Base-by-base conservation (phyloP, 2,329 filamentous ascomycete genomes). In the Fusarium graminum region DNA sequence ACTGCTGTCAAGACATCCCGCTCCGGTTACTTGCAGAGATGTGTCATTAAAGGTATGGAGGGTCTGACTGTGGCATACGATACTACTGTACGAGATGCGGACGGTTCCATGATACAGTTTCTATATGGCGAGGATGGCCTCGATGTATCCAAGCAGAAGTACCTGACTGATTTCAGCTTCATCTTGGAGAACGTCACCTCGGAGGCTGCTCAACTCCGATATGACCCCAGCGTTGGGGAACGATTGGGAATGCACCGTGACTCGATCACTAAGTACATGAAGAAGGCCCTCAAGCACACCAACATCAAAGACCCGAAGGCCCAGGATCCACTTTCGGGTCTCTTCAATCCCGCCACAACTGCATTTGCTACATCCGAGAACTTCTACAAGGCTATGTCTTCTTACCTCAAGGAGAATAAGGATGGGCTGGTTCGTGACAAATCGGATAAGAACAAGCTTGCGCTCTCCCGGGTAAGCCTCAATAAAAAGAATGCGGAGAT, bases 11-110 rank as follows among this genome's bases (percentile, higher is more conserved):
- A 99, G 81, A 99, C 95, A 2, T 97, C 94, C 11, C 90, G 95
- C 75, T 98, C 95, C 28, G 96, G 95, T 62, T 99, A 99, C 76
- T 83, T 99, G 50, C 95, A 99, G 77, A 87, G 96, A 75, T 99
- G 95, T 85, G 85, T 99, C 65, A 96, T 99, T 81, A 99, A 99
- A 82, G 95, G 95, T 63, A 96, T 99, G 91, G 95, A 99, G 79
- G 95, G 95, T 6, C 84, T 98, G 41, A 91, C 89, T 72, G 93
- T 97, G 3, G 89, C 94, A 63, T 98, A 99, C 76, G 95, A 99
- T 74, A 94, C 90, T 10, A 96, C 94, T 2, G 95, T 99, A 16
- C 89, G 95, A 65, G 94, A 99, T 73, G 90, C 94, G 1, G 96
- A 99, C 76, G 96, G 96, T 25, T 92, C 91, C 4, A 86, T 99